Base-by-base conservation (phyloP, 2,329 filamentous ascomycete genomes). In the Lasiodiplodia hormozganensis region DNA sequence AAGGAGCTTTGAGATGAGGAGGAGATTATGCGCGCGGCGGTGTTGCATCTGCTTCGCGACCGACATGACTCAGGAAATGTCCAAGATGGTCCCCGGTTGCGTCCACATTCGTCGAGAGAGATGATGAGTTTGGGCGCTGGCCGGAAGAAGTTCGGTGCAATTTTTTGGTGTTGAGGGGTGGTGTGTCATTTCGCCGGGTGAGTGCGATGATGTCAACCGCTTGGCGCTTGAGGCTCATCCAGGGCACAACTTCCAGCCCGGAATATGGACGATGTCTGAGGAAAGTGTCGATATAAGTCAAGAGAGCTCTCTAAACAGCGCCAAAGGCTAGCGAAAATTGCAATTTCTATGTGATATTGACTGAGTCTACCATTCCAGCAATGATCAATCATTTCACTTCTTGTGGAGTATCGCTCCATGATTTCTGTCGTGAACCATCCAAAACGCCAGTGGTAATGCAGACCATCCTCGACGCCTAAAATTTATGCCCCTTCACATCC, bases 1-100 rank as follows among this genome's bases (percentile, higher is more conserved):
- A 71, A 97, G 85, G 2, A 97, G 84, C 76, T 93, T 94, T 71
- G 94, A 92, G 67, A 97, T 89, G 2, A 97, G 84, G 2, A 97
- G 87, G 25, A 96, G 82, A 77, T 94, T 94, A 80, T 97, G 94
- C 23, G 93, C 94, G 71, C 93, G 88, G 36, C 92, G 86, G 76
- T 97, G 92, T 57, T 72, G 72, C 5, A 71, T 60, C 7, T 70
- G 73, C 5, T 58, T 58, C 14, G 70, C 58, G 36, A 74, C 70
- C n/a, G 72, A 70, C 70, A 72, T 70, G 73, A 74, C 14, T 7
- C 11, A 2, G 21, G 21, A 18, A 14, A 28, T 18, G 11, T 10
- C 23, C 23, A 21, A 16, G 76, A 10, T 5, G 21, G 5, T 7
- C 54, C n/a, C 14, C 21, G 5, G 38, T n/a, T n/a, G 2, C 16